Conservation (phyloP, 805 yeast species). For the Zygosaccharomyces kombuchaensis region DNA sequence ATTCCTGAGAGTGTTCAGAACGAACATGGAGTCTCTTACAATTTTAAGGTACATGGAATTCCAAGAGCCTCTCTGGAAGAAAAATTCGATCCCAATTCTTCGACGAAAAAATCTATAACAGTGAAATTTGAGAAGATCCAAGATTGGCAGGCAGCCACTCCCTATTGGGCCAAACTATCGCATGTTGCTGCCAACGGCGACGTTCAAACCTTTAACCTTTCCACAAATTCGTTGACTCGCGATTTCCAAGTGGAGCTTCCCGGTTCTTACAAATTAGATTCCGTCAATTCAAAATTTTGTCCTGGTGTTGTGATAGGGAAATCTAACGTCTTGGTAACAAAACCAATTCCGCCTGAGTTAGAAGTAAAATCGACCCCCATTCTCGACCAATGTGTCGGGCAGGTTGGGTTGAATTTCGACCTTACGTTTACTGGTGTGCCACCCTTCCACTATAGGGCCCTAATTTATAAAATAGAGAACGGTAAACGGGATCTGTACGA, state of each 20-base stretch:
- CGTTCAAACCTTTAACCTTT: conserved; percentile 22
- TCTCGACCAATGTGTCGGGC: conserved; percentile 86
- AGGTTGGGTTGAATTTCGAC: conserved; percentile 76
- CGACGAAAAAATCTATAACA: conserved; percentile 38
- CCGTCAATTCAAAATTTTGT: conserved; percentile 60
- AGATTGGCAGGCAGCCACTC: conserved; percentile 29
- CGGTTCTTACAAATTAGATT: conserved; percentile 59
- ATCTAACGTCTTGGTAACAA: conserved; percentile 50
- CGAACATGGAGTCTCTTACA: conserved; percentile 39
- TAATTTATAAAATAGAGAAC: conserved; percentile 48
- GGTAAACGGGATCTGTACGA: conserved; percentile 33
- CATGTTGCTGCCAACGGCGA: conserved; percentile 30
- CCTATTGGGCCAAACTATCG: conserved; percentile 36
- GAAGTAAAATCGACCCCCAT: conserved; percentile 47
- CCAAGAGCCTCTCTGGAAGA: conserved; percentile 50
- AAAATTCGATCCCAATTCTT: conserved; percentile 33
- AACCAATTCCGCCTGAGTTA: conserved; percentile 51
- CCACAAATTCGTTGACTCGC: conserved; percentile 27
- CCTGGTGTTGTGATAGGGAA: conserved; percentile 59
- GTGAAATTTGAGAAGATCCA: conserved; percentile 31
- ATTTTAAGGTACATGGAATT: conserved; percentile 50
- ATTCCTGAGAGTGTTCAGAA: conserved; percentile 28
- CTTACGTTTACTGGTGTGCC: conserved; percentile 69
- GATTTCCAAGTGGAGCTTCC: conserved; percentile 46
- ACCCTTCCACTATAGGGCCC: conserved; percentile 68